Base-by-base conservation (phyloP, 2,329 filamentous ascomycete species). In the Chaetomiaceae sp. region DNA sequence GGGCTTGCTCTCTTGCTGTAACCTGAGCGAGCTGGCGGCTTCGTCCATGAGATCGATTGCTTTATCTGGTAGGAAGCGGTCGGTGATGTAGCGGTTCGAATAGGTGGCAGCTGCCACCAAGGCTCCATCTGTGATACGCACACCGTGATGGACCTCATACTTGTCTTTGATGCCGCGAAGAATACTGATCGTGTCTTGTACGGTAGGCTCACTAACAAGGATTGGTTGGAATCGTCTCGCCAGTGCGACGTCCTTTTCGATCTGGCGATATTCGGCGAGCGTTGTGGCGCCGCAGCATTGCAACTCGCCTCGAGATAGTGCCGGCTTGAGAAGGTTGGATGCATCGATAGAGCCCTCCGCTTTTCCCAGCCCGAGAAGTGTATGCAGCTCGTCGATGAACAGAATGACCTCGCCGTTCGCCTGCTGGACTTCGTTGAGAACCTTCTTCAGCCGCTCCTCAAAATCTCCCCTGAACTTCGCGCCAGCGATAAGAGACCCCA, bases 31-130 rank as follows among this genome's bases (percentile, higher is more conserved):
- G 50, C 87, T 94, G 1, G 91, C 90, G 9, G 93, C 93, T 68
- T 97, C 93, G 55, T 97, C 93, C 65, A 98, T 93, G 14, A 97
- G 68, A 63, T 97, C 93, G 53, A 98, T 97, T 3, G 93, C 93
- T 65, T 97, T 97, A 67, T 98, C 93, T 0, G 93, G 93, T 1
- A 97, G 72, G 66, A 95, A 97, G 2, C 93, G 84, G 61, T 97
- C 91, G 12, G 90, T 96, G 56, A 98, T 93, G 65, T 97, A 98
- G 42, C 93, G 85, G 60, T 97, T 97, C 52, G 87, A 93, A 62
- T 94, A 86, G 0, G 88, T 86, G 2, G 91, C 90, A 2, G 93
- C 91, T 2, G 93, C 89, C 12, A 98, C 91, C 10, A 97, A 71
- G 6, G 93, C 89, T 2, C 86, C 84, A 59, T 97, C 93, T 0